Base-by-base conservation (phyloP, 1,284 basidiomycete species). In the Volvariella volvacea region DNA sequence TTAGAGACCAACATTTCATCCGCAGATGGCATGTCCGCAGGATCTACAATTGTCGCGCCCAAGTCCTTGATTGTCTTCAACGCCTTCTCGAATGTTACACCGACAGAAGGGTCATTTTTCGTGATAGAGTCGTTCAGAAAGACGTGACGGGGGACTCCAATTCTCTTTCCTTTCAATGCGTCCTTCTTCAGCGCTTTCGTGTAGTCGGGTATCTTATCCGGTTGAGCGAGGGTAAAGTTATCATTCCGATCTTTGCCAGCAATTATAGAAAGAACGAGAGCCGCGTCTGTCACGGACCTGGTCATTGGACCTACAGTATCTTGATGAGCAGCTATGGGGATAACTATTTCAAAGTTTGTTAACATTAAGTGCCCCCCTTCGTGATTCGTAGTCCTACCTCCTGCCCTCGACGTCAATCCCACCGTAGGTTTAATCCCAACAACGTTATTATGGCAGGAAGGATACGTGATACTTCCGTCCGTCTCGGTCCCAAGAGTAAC, bases 401-500 rank as follows among this genome's bases (percentile, higher is more conserved):
- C 79, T 4, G 74, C 73, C 22, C 79, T 67, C n/a, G 78, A 80
- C 1, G 77, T 80, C 19, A 81, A 58, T 0, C 80, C 80, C 1
- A 82, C 73, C 0, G 76, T 80, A 0, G 79, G 74, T 51, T 80
- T 82, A 39, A 82, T 74, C 0, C 80, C 80, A 0, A 70, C 73
- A 22, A 80, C 40, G 51, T 82, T 75, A 38, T 78, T 78, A 30
- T 71, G 59, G 51, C 70, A 68, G 1, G 69, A 58, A 4, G 76
- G 76, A 34, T 70, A 75, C 7, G 70, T 69, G 45, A 83, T 82
- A 44, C 77, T 80, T 8, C 81, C 79, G 51, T 81, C 76, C 1
- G 82, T 84, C 57, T 87, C 83, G 1, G 73, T 69, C 0, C 83
- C 83, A 0, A 87, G 66, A 0, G 80, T 64, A 0, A 71, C 76